A percentile compares a stretch with the other conserved stretches of the same genome.
Evolutionary conservation across 2,329 filamentous ascomycete genomes (phyloP).

Genomic region (Colletotrichum sansevieriae): DNA sequence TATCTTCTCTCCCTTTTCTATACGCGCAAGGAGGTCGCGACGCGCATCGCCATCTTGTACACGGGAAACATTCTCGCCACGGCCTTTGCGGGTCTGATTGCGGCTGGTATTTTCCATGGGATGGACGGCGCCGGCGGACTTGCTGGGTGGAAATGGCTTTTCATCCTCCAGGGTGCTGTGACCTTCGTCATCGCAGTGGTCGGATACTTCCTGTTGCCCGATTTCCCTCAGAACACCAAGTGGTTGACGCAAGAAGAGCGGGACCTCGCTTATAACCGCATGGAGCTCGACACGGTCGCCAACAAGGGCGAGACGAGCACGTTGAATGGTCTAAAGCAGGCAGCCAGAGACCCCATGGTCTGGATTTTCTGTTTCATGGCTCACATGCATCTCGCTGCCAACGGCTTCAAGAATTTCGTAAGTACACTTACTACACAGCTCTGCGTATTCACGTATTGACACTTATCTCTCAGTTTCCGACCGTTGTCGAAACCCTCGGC

Average conservation of each 20-base stretch:
- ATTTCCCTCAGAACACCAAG: slow-evolving; percentile 44
- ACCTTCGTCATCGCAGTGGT: slow-evolving; percentile 47
- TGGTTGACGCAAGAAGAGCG: slow-evolving; percentile 44
- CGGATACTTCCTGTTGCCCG: slow-evolving; percentile 43
- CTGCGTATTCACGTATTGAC: neutral
- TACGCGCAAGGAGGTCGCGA: slow-evolving; percentile 72
- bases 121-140: slow-evolving; percentile 58
- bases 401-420: slow-evolving; percentile 59
- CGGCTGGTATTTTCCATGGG: slow-evolving; percentile 71
- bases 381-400: slow-evolving; percentile 63
- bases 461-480: slow-evolving; percentile 48
- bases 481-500: slow-evolving; percentile 60
- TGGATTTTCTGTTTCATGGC: slow-evolving; percentile 64
- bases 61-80: slow-evolving; percentile 75
- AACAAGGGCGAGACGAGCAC: slow-evolving; percentile 45
- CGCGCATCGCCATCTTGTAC: slow-evolving; percentile 70
- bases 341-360: slow-evolving; percentile 56
- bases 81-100: slow-evolving; percentile 76
- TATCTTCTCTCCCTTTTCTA: slow-evolving; percentile 74
- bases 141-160: slow-evolving; percentile 58
- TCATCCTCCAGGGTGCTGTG: slow-evolving; percentile 56
- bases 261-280: slow-evolving; percentile 43
- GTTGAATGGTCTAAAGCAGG: slow-evolving; percentile 49
- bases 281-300: slow-evolving; percentile 46
- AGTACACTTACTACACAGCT: neutral